phyloP scores from a whole-genome alignment of 2,329 filamentous ascomycete genomes.

The Ceratocystis alfenasii region DNA sequence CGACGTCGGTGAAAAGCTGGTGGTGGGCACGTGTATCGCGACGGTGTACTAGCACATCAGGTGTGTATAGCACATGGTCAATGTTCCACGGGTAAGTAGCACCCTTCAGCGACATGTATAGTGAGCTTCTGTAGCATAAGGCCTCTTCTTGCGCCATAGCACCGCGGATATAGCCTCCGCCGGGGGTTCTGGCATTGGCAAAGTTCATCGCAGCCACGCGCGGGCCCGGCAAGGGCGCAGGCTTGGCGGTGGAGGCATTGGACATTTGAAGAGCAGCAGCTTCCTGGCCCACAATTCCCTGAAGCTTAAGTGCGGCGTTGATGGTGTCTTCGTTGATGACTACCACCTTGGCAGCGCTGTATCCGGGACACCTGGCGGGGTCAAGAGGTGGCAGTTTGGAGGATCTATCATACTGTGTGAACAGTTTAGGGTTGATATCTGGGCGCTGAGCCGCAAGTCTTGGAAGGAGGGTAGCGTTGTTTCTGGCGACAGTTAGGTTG shows the following conservation, averaged over 20 bases:
- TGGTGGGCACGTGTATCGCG: conserved; percentile 37
- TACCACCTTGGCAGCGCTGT: background rate
- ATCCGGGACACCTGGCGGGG: background rate
- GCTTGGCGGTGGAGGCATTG: background rate
- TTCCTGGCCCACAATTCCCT: conserved; percentile 3
- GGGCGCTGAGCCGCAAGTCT: background rate
- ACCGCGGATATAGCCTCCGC: conserved; percentile 53
- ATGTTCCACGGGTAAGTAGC: conserved; percentile 42
- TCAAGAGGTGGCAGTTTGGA: background rate
- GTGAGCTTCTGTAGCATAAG: conserved; percentile 51
- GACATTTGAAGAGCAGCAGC: background rate
- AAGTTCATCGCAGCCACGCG: conserved; percentile 14
- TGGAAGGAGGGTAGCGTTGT: background rate
- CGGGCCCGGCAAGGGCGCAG: background rate
- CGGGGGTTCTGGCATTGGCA: conserved; percentile 30
- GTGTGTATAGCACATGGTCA: conserved; percentile 46
- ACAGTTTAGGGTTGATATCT: background rate
- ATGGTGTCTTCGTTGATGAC: conserved; percentile 15
- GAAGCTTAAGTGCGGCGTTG: conserved; percentile 9
- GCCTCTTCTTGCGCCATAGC: conserved; percentile 57
- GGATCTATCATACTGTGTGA: background rate
- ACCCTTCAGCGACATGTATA: conserved; percentile 37
- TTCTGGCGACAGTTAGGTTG: background rate
- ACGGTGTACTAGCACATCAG: conserved; percentile 47
- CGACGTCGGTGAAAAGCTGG: conserved; percentile 32